Evolutionary conservation across 495 filamentous ascomycete species (phyloP).

Genomic region (Hypoxylon subgilvum): DNA sequence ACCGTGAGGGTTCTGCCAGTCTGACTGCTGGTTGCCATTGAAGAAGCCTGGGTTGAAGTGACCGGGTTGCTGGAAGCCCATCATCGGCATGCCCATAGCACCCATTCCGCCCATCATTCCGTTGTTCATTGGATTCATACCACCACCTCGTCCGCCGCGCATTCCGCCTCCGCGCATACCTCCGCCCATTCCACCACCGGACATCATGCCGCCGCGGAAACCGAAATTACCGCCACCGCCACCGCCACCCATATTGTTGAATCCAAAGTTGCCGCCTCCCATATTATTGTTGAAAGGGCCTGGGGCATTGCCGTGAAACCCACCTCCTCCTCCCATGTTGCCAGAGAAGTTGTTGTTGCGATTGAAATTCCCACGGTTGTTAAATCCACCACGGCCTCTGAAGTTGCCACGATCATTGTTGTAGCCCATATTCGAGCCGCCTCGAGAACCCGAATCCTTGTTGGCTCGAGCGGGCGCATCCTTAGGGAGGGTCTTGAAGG

Average conservation of each 20-base stretch:
- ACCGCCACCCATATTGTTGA: constrained; percentile 51
- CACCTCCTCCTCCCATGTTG: constrained; percentile 45
- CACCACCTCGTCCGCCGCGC: constrained; percentile 74
- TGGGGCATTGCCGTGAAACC: constrained; percentile 57
- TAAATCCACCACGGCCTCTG: constrained; percentile 46
- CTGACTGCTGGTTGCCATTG: constrained; percentile 59
- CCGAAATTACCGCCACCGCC: constrained; percentile 66
- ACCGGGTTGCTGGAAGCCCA: constrained; percentile 71
- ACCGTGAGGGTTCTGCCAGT: constrained; percentile 81
- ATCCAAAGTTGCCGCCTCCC: constrained; percentile 52
- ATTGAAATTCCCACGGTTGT: constrained; percentile 39
- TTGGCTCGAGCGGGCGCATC: constrained; percentile 79
- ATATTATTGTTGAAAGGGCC: constrained; percentile 59
- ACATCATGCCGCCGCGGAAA: constrained; percentile 59
- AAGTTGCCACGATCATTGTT: constrained; percentile 53
- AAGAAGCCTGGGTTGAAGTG: constrained; percentile 88
- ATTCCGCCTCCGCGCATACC: constrained; percentile 75
- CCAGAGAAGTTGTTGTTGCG: constrained; percentile 36
- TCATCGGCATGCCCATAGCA: constrained; percentile 66
- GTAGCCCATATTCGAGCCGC: constrained; percentile 49
- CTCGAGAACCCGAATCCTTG: constrained; percentile 63
- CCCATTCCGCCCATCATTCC: constrained; percentile 63
- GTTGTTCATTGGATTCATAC: constrained; percentile 55
- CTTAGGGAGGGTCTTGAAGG: constrained; percentile 90
- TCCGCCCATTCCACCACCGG: constrained; percentile 71